phyloP scores from a whole-genome alignment of 1,284 basidiomycete species.

The Marasmius sp. region DNA sequence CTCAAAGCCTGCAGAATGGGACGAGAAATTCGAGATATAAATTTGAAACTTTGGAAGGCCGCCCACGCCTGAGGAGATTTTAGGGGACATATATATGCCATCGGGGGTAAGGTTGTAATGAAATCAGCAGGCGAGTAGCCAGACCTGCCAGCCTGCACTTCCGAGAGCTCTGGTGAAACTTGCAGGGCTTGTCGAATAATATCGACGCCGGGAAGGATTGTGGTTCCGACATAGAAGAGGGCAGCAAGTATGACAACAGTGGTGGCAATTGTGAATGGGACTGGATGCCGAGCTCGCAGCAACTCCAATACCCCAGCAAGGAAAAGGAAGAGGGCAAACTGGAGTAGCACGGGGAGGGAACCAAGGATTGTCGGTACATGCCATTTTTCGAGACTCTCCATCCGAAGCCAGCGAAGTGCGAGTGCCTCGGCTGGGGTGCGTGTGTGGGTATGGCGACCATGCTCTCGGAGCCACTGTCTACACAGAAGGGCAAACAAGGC shows the following conservation, averaged over 20 bases:
- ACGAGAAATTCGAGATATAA: not conserved
- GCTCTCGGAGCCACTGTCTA: conserved; percentile 14
- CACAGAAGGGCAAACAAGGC: conserved; percentile 6
- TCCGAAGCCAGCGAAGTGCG: not conserved
- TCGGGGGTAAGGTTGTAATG: not conserved
- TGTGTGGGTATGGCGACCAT: conserved; percentile 1
- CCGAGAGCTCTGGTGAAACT: not conserved
- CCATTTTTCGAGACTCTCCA: not conserved
- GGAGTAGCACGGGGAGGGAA: not conserved
- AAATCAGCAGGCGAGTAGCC: not conserved
- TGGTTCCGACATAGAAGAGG: not conserved
- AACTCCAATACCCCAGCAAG: conserved; percentile 5
- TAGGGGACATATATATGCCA: not conserved
- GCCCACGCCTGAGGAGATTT: not conserved
- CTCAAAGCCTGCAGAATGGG: too few relatives aligned
- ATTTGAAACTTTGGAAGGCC: not conserved
- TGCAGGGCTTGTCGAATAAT: not conserved
- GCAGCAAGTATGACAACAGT: not conserved
- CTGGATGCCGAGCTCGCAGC: not conserved
- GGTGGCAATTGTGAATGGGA: not conserved
- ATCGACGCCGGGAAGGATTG: not conserved
- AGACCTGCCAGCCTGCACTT: too few relatives aligned
- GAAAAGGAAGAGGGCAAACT: conserved; percentile 3
- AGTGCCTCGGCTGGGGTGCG: not conserved
- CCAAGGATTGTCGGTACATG: not conserved